Evolutionary conservation across 768 basidiomycete species (phyloP), one percentile per base, ranked within the genome.

Genomic region (Agaricus subrufescens): DNA sequence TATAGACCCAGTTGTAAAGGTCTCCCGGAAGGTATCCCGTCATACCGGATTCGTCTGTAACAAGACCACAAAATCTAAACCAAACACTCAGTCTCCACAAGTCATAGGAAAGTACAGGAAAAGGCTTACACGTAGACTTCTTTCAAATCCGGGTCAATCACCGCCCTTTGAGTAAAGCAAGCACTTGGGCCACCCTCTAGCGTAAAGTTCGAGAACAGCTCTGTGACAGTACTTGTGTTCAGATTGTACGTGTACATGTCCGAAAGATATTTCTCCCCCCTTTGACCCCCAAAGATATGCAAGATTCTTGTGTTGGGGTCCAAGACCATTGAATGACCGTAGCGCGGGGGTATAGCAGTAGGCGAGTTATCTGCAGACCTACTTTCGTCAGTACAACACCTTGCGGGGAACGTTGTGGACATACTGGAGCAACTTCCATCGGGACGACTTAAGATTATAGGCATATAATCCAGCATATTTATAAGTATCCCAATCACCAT

Each of bases 261-360:
- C 2, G 84, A 80, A 8, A 88, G 76, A 58, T 83, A 85, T 56
- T 74, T 80, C 25, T 86, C 81, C 27, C 84, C 83, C 15, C 80
- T 76, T 66, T 88, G 85, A 1, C 91, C 90, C 10, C 83, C 88
- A 60, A 91, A 87, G 43, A 92, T 84, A 66, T 82, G 87, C 14
- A 91, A 73, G 0, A 75, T 80, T 37, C 78, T 79, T 0, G 78
- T 69, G 10, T 67, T 69, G 4, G 84, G 73, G 52, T 91, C 89
- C 19, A 91, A 74, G 3, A 91, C 79, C 90, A 93, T 92, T 3
- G 89, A 89, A 69, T 92, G 90, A 0, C 89, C 88, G 57, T 76
- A 87, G 19, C 88, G 85, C 9, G 82, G 73, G 1, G 85, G 76
- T 23, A 89, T 82, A 23, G 71, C 58, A 1, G 71, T 68, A 49